Base-by-base conservation (phyloP, 1,284 basidiomycete species). In the Ustilago nuda region DNA sequence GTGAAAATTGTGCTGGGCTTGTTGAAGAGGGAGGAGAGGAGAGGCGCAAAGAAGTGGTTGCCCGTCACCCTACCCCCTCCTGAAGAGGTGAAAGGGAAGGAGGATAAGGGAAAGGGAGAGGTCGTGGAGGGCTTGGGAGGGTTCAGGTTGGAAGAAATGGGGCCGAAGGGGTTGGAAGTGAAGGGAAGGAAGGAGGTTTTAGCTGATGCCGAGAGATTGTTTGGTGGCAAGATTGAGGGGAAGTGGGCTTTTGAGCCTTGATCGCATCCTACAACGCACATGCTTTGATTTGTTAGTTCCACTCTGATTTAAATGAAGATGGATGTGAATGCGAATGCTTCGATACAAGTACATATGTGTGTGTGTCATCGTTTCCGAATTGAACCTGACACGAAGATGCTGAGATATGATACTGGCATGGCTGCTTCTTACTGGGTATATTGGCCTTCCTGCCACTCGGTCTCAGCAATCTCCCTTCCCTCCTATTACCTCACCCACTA, bases 121-220 rank as follows among this genome's bases (percentile, higher is more conserved):
- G 54, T 55, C 8, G 32, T 72, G 9, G 36, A 67, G 19, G 75
- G 62, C 0, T 23, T 71, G 2, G 78, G 68, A 0, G 75, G 78
- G 11, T 77, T 71, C 60, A 60, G 75, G 6, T 50, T 79, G 56
- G 76, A 77, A 61, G 78, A 79, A 46, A 35, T 71, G 68, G 77
- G 77, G 5, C 75, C 78, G 2, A 75, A 72, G 51, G 78, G 75
- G 0, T 48, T 79, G 27, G 75, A 78, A 56, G 17, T 61, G 15
- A 71, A 71, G 35, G 78, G 78, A 8, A 56, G 71, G 13, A 66
- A 68, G n/a, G 66, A 74, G 61, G 71, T 79, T 6, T 58, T 74
- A 2, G 57, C 43, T 13, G 61, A 71, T 19, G 78, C 75, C 0
- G 69, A 70, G 50, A 61, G 54, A 58, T 46, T 79, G 45, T 50